Percentiles rank a stretch among this genome's conserved stretches.
phyloP scores from a whole-genome alignment of 129 eudicot genomes.

The Cynara cardunculus region DNA sequence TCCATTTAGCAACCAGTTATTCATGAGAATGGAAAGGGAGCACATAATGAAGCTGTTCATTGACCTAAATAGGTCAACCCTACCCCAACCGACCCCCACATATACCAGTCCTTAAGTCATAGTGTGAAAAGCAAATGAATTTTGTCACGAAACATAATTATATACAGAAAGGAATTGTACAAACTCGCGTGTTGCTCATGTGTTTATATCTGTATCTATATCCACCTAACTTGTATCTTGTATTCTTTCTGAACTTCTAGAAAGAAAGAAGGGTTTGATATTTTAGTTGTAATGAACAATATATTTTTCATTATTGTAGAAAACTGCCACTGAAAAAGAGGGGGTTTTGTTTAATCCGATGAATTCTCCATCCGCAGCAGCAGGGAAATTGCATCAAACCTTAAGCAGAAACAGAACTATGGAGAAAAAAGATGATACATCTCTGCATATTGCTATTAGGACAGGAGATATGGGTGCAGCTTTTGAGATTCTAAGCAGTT shows the following conservation, averaged over 20 bases:
- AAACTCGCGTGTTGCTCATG: slow-evolving; percentile 28
- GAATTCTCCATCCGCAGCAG: slow-evolving; percentile 25
- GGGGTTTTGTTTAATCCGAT: slow-evolving; percentile 25
- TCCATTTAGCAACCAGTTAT: slow-evolving; percentile 15
- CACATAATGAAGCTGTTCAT: neutral
- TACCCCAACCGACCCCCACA: neutral
- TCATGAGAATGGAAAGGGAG: slow-evolving; percentile 9
- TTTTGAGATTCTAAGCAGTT: slow-evolving; percentile 28
- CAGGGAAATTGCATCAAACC: slow-evolving; percentile 28
- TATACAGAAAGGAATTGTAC: neutral
- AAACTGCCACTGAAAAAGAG: slow-evolving; percentile 4
- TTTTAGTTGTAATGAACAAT: slow-evolving; percentile 9
- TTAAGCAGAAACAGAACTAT: slow-evolving; percentile 39
- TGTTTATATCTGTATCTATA: neutral
- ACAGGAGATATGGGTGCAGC: slow-evolving; percentile 40
- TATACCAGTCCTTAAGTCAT: slow-evolving; percentile 12
- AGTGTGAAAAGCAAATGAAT: slow-evolving; percentile 33
- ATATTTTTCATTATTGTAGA: neutral
- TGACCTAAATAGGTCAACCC: slow-evolving; percentile 7
- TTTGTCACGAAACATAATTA: slow-evolving; percentile 11
- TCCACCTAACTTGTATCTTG: slow-evolving; percentile 25
- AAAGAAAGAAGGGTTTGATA: slow-evolving; percentile 14
- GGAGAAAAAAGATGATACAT: slow-evolving; percentile 58
- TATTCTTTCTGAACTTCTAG: slow-evolving; percentile 21
- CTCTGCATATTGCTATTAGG: slow-evolving; percentile 58